Evolutionary conservation across 192 early-diverging fungal species (phyloP).

Genomic region (Thoreauomyces humboldtii): DNA sequence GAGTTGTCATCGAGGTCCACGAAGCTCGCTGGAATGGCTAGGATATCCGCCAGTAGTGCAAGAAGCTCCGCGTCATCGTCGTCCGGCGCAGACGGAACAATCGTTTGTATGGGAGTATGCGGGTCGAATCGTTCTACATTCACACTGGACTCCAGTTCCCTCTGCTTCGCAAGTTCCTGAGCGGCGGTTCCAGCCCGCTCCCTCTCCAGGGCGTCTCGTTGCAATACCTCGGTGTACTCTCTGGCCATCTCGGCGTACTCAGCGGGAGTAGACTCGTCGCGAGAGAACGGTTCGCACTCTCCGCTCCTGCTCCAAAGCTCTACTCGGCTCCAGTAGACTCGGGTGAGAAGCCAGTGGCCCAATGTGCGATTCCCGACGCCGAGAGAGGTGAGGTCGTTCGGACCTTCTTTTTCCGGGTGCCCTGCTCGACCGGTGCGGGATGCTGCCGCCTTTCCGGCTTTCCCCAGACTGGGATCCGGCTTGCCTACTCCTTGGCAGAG

Average conservation of each 20-base stretch:
- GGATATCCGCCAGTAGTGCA: too few relatives aligned
- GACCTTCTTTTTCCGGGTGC: neutral
- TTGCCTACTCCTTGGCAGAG: conserved; percentile 25
- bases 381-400: conserved; percentile 10
- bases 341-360: conserved; percentile 23
- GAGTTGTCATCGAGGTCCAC: too few relatives aligned
- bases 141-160: too few relatives aligned
- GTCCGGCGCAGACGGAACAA: too few relatives aligned
- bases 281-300: neutral
- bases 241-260: neutral
- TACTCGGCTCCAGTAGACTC: conserved; percentile 19
- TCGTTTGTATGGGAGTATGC: too few relatives aligned
- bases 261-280: neutral
- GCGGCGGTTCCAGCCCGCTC: too few relatives aligned
- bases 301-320: conserved; percentile 15
- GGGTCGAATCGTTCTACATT: too few relatives aligned
- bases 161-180: too few relatives aligned
- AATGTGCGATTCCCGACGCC: conserved; percentile 4
- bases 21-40: too few relatives aligned
- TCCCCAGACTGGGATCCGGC: conserved; percentile 10
- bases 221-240: too few relatives aligned
- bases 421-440: neutral
- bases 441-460: conserved; percentile 1
- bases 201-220: neutral
- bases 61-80: too few relatives aligned